Conservation (phyloP, 2,329 filamentous ascomycete genomes). For the Aspergillus sojae region DNA sequence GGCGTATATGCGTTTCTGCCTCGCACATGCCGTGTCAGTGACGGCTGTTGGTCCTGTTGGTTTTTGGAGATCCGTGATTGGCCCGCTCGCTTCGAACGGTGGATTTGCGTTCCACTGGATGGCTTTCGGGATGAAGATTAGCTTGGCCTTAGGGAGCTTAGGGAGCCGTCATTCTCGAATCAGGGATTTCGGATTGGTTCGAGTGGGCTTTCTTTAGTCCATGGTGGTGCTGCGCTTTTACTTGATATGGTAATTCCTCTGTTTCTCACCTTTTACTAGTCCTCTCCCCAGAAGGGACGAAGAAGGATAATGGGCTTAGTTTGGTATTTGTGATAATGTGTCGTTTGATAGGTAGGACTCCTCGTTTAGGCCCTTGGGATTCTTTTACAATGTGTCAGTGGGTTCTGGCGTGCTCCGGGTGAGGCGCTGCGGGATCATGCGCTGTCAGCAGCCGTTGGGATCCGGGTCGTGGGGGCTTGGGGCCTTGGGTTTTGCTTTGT, state of each 20-base stretch:
- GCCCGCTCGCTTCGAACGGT: neutral
- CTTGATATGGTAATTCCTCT: neutral
- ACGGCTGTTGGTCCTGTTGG: neutral
- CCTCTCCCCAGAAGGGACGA: neutral
- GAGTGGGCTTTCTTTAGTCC: neutral
- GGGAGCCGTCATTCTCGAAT: neutral
- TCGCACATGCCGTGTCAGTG: neutral
- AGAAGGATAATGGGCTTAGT: neutral
- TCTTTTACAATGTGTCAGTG: neutral
- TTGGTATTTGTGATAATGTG: neutral
- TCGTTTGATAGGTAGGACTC: neutral
- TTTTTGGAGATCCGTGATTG: neutral
- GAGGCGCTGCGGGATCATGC: neutral
- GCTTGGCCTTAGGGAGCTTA: neutral
- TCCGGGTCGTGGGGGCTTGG: neutral
- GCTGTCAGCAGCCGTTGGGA: neutral
- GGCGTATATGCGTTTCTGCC: conserved; percentile 6
- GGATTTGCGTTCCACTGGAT: neutral
- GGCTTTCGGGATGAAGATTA: neutral
- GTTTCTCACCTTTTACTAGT: neutral
- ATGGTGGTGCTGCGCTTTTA: neutral
- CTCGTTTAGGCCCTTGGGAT: neutral
- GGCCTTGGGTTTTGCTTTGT: neutral
- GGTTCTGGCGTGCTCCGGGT: neutral
- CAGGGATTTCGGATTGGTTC: neutral